Evolutionary conservation across 441 rosid species (phyloP).

Genomic region (Pelargonium myrrhifolium): DNA sequence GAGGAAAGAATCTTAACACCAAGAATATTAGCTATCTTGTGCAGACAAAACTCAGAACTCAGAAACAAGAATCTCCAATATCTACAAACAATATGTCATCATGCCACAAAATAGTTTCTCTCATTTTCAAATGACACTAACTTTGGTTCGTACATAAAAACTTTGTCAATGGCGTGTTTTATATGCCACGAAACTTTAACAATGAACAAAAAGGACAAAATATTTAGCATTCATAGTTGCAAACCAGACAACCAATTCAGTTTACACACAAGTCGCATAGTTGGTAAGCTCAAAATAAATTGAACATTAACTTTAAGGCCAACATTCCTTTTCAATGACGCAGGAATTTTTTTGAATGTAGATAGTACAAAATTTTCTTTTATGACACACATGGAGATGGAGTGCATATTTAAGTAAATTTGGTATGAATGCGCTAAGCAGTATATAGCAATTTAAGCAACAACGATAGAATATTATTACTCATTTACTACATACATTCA

Average conservation of each 20-base stretch:
- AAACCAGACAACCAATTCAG: background rate
- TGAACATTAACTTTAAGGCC: background rate
- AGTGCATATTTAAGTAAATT: background rate
- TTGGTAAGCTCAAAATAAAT: constrained; percentile 6
- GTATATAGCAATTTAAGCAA: background rate
- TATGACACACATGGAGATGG: constrained; percentile 7
- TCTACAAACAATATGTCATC: too few relatives aligned
- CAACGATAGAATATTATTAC: background rate
- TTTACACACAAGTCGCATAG: background rate
- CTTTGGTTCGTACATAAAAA: too few relatives aligned
- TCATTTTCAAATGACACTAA: too few relatives aligned
- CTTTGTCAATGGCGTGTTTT: background rate
- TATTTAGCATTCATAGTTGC: background rate
- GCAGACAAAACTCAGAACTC: background rate
- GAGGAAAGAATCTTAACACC: too few relatives aligned
- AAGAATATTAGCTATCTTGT: too few relatives aligned
- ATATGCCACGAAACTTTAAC: background rate
- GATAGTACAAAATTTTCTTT: background rate
- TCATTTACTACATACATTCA: constrained; percentile 2
- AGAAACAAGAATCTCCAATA: background rate
- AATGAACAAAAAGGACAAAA: background rate
- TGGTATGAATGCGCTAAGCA: background rate
- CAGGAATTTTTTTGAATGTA: background rate
- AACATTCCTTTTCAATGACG: background rate
- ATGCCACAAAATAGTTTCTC: too few relatives aligned